Base-by-base conservation (phyloP, 345 rosid genomes). In the Citrus australasica region DNA sequence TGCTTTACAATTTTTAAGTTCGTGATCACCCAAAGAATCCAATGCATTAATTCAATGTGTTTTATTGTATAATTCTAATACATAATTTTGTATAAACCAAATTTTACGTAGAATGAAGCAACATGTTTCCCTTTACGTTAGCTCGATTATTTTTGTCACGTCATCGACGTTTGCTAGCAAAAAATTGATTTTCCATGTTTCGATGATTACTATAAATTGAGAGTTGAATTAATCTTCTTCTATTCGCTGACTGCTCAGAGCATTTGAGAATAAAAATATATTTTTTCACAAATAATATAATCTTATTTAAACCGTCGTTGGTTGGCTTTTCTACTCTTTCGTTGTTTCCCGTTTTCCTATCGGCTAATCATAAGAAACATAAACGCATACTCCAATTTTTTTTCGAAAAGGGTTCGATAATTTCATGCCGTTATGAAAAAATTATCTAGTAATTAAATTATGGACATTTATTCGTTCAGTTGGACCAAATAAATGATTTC, bases 181-280 rank as follows among this genome's bases (percentile, higher is more conserved):
- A 25, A 25, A 28, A 60, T 61, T 24, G 62, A 69, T 67, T 42
- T 14, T 48, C 42, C 62, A 9, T 7, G 46, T 5, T 19, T 62
- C 79, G 71, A 69, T 75, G 32, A 63, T 80, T 35, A 42, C 79
- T 67, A 76, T 33, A 53, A 21, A 19, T 21, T 64, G 63, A 27
- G 32, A 8, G 78, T 76, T 62, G 69, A 62, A 74, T 63, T 33
- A 42, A 74, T 74, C 76, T 37, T 66, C 48, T 37, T 72, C 11
- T 5, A 58, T 16, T 35, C 67, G 5, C 35, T 4, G 67, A 40
- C 28, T 30, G 10, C 42, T 75, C 70, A 63, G 30, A 75, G 10
- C 21, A 5, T 7, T 16, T n/a, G 1, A 4, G 40, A 25, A 37
- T 59, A 37, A n/a, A 69, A 74, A 1, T 27, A 17, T 16, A 40